Evolutionary conservation across 805 yeast genomes (phyloP).

Genomic region (Yamadazyma nakazawae): DNA sequence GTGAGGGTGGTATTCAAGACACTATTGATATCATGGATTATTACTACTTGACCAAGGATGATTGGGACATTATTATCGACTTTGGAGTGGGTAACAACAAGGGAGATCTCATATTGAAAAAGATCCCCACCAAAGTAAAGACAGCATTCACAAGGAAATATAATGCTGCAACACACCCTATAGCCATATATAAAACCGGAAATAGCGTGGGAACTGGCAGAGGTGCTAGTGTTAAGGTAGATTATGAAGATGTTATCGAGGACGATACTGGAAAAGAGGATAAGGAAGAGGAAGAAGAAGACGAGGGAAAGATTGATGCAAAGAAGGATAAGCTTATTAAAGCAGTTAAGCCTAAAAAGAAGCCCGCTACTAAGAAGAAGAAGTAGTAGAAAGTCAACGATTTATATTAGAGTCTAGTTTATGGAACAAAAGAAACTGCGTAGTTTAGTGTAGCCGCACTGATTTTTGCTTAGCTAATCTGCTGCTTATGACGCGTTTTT

Average conservation of each 20-base stretch:
- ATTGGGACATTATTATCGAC: constrained; percentile 87
- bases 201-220: constrained; percentile 42
- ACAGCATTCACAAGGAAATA: constrained; percentile 84
- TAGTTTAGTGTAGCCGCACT: not conserved
- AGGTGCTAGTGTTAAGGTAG: constrained; percentile 41
- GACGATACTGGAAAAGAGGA: constrained; percentile 48
- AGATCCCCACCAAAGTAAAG: constrained; percentile 74
- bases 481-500: constrained; percentile 14
- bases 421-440: not conserved
- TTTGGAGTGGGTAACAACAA: constrained; percentile 63
- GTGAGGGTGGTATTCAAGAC: constrained; percentile 60
- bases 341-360: constrained; percentile 39
- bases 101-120: constrained; percentile 47
- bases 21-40: constrained; percentile 76
- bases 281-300: constrained; percentile 44
- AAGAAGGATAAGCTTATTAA: constrained; percentile 65
- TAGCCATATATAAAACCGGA: constrained; percentile 76
- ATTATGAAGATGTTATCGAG: constrained; percentile 67
- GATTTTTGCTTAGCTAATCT: not conserved
- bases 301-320: constrained; percentile 46
- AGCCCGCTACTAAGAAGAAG: constrained; percentile 4
- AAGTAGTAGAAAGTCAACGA: not conserved
- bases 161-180: constrained; percentile 75
- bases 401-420: not conserved
- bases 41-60: constrained; percentile 84